A percentile compares a stretch with the other conserved stretches of the same genome.
Conservation (phyloP, 169 alveolate genomes). For the Theileria orientalis region DNA sequence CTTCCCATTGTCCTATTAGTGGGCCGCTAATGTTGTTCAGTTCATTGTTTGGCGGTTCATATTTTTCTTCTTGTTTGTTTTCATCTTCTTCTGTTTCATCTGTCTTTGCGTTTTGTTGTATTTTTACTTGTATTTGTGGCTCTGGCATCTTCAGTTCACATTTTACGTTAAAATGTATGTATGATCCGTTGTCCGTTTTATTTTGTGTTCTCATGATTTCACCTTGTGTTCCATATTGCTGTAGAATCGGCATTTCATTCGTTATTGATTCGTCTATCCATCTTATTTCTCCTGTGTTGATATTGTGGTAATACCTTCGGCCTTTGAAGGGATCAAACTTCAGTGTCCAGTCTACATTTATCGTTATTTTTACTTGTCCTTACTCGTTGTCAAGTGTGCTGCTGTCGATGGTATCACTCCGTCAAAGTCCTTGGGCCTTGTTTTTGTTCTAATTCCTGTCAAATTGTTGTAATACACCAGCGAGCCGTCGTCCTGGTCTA, state of each 20-base stretch:
- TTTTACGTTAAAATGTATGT: too few species aligned
- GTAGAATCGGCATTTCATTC: not conserved
- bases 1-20: conserved; percentile 57
- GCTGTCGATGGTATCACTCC: conserved; percentile 40
- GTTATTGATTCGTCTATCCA: conserved; percentile 34
- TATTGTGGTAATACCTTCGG: conserved; percentile 49
- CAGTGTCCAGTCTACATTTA: conserved; percentile 50
- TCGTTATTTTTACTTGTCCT: too few species aligned
- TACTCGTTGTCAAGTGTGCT: conserved; percentile 30
- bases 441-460: conserved; percentile 55
- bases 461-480: conserved; percentile 45
- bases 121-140: not conserved
- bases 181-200: conserved; percentile 2
- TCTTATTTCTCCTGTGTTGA: conserved; percentile 47
- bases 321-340: conserved; percentile 55
- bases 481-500: conserved; percentile 56
- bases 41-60: not conserved
- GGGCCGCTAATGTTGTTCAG: not conserved
- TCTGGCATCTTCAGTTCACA: not conserved
- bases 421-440: conserved; percentile 51
- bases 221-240: not conserved
- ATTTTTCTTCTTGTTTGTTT: not conserved
- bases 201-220: not conserved
- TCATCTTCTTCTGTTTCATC: too few species aligned
- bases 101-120: too few species aligned